These are phyloP conservation scores for Solanum paucissectum DNA, from an alignment of 257 asterid genomes.

Conservation along the genomic window DNA sequence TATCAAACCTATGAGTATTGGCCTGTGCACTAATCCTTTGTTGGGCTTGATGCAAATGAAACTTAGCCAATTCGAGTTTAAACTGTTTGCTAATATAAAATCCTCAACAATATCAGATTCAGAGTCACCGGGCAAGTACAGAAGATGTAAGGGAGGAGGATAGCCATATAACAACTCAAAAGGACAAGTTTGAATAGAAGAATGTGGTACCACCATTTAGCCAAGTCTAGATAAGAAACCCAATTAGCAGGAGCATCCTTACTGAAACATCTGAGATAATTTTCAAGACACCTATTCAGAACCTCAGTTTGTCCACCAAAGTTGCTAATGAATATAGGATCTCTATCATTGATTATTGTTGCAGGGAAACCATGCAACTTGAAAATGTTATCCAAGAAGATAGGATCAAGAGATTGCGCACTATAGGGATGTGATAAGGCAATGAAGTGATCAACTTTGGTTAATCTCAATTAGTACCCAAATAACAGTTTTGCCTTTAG, in stretches of 20 bases:
- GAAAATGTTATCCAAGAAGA: neutral
- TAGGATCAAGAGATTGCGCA: neutral
- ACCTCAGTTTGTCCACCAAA: too few relatives aligned
- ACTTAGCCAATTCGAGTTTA: neutral
- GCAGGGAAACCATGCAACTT: neutral
- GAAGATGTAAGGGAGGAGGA: neutral
- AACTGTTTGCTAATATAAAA: too few relatives aligned
- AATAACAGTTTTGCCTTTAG: neutral
- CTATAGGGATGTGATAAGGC: neutral
- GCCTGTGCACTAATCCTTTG: neutral
- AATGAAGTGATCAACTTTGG: neutral
- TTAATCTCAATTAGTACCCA: neutral
- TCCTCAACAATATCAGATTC: neutral
- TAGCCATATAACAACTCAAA: neutral
- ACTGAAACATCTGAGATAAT: neutral
- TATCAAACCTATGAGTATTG: neutral
- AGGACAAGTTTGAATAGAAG: neutral
- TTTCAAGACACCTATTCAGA: neutral
- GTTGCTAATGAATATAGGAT: neutral
- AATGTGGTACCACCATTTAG: neutral
- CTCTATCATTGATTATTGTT: neutral
- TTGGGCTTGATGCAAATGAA: neutral
- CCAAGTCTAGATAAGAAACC: neutral
- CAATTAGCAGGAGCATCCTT: neutral
- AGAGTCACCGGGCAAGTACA: neutral